A percentile compares a stretch with the other conserved stretches of the same genome.
These are phyloP conservation scores for Cordyceps tenuipes DNA, from an alignment of 2,329 filamentous ascomycete genomes.

Conservation along the genomic window DNA sequence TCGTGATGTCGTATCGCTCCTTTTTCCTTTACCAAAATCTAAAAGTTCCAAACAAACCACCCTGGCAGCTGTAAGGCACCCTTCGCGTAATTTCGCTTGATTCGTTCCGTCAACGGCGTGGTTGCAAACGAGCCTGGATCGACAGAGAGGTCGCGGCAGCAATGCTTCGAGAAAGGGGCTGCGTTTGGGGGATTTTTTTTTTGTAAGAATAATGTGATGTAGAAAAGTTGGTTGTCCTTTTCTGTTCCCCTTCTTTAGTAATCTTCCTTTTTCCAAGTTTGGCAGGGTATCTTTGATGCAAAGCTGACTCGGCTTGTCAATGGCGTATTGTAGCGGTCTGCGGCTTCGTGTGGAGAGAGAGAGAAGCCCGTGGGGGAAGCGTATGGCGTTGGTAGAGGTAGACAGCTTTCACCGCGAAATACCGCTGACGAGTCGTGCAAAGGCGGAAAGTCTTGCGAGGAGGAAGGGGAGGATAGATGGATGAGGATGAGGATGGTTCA, in stretches of 20 bases:
- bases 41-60: neutral
- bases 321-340: constrained; percentile 5
- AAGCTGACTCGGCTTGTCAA: neutral
- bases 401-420: no score
- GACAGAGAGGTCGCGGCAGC: neutral
- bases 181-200: neutral
- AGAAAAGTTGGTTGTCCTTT: neutral
- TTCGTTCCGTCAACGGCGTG: neutral
- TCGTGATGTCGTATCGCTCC: no score
- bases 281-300: neutral
- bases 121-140: neutral
- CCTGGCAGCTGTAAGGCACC: neutral
- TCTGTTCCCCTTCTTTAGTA: neutral
- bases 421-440: neutral
- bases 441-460: neutral
- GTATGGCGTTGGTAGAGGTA: neutral
- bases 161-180: neutral
- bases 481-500: neutral
- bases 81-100: neutral
- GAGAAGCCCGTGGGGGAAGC: neutral
- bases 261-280: neutral
- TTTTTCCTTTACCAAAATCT: no score
- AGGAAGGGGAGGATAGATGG: neutral
- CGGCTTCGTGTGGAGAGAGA: neutral
- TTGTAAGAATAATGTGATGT: neutral